Base-by-base conservation (phyloP, 495 filamentous ascomycete genomes). In the Penicillium psychrofluorescens region DNA sequence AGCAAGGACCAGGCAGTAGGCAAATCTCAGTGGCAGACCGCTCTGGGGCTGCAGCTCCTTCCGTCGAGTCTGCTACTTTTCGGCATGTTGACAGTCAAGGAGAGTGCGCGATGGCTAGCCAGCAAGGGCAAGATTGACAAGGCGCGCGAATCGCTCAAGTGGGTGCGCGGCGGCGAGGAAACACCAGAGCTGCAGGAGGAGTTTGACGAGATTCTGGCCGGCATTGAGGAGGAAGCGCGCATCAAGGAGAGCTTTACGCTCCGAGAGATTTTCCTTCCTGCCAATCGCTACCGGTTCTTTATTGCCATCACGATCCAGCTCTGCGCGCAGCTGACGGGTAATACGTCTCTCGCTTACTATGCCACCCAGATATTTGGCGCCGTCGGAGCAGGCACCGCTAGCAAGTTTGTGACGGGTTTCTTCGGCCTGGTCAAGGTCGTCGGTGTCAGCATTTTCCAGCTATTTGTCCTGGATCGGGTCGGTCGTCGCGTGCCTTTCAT, bases 401-500 rank as follows among this genome's bases (percentile, higher is more conserved):
- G 65, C 34, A 63, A 68, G 29, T 52, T 78, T 7, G 64, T 74
- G 34, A 72, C 65, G 9, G 68, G 71, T 8, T 71, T 76, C 53
- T 77, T 75, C 38, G 68, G 67, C 14, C 45, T 72, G 8, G 66
- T 70, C 29, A 75, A 77, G 46, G 65, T 73, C 7, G 55, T 68
- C 6, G 67, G 61, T 27, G 66, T 71, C 29, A 61, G 55, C 32
- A 64, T 70, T 41, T 53, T 71, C 56, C 54, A 61, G 9, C 59
- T 71, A 35, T 70, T 76, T 27, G 64, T 76, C 28, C 66, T 80
- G 41, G 75, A 80, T 45, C 62, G 65, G 7, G 59, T 74, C 43
- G 77, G 78, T 6, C 72, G 77, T 16, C 64, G 76, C 8, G 65
- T 65, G 8, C 66, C 75, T 4, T 68, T 80, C 50, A 74, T 79